These are phyloP conservation scores for Dichotomopilus funicola DNA, from an alignment of 2,329 filamentous ascomycete genomes.

Conservation along the genomic window DNA sequence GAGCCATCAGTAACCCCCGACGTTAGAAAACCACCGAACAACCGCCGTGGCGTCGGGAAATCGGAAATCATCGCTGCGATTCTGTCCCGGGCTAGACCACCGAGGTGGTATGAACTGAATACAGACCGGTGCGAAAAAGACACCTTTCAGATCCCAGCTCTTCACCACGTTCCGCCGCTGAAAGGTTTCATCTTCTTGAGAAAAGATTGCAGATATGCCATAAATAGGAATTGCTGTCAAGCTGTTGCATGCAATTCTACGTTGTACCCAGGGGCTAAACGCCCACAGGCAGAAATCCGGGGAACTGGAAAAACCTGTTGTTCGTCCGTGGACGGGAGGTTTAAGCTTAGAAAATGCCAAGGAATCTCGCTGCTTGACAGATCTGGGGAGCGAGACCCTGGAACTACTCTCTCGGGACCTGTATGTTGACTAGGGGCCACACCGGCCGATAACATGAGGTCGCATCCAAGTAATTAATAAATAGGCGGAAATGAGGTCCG, in stretches of 20 bases:
- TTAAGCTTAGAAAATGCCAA: conserved; percentile 9
- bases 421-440: conserved; percentile 3
- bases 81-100: no score
- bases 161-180: no score
- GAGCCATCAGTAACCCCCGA: no score
- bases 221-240: conserved; percentile 16
- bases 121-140: no score
- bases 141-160: no score
- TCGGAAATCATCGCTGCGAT: no score
- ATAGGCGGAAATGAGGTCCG: conserved; percentile 17
- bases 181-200: neutral
- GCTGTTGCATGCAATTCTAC: conserved; percentile 16
- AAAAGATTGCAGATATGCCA: conserved; percentile 10
- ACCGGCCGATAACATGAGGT: conserved; percentile 9
- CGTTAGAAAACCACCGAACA: no score
- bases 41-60: no score
- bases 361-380: conserved; percentile 1
- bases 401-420: conserved; percentile 2
- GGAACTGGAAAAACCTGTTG: neutral
- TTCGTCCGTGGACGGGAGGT: neutral
- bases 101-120: no score
- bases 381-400: neutral
- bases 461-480: conserved; percentile 16
- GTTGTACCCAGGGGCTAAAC: neutral
- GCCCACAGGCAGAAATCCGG: neutral